Evolutionary conservation across 106 monocot genomes (phyloP), one percentile per base, ranked within the genome.

Genomic region (Posidonia australis): DNA sequence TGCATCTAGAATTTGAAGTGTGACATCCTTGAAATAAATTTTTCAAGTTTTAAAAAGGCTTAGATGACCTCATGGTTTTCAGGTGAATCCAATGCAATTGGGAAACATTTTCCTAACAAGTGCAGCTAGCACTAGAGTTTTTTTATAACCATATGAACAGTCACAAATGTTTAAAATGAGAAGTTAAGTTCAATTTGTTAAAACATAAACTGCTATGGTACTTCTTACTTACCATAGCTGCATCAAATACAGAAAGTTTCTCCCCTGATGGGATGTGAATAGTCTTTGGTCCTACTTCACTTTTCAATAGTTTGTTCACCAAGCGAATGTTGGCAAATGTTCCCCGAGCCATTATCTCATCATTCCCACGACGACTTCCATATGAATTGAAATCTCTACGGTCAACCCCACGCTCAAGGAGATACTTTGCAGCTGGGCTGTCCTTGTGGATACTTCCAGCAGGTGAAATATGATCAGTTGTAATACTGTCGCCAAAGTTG

Each of bases 381-480:
- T 75, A 75, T 0, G 74, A 75, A 19, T 75, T 75, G 60, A 75
- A 75, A 29, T 75, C 67, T 61, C 29, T 75, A 21, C 74, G 11
- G 43, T 75, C 74, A 48, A 75, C 74, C 16, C 61, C 60, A 26
- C 42, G 74, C n/a, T 75, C 74, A 28, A 75, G 13, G 3, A 75
- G 29, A 60, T 51, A 75, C 18, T 67, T 75, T 18, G 74, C 74
- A 16, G 74, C 74, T 9, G 74, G 74, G 61, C 74, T 67, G 43
- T 75, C 74, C 31, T 67, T 75, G 67, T 75, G 74, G 29, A 75
- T 75, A 61, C 74, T 75, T 18, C 74, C 74, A 12, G 74, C 74
- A n/a, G 74, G 74, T 49, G 74, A 75, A 27, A 75, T 75, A 41
- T 75, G 74, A 30, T 75, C 74, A 9, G 74, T 75, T 25, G 74